Evolutionary conservation across 768 basidiomycete species (phyloP).

Genomic region (Mycena capillaripes): DNA sequence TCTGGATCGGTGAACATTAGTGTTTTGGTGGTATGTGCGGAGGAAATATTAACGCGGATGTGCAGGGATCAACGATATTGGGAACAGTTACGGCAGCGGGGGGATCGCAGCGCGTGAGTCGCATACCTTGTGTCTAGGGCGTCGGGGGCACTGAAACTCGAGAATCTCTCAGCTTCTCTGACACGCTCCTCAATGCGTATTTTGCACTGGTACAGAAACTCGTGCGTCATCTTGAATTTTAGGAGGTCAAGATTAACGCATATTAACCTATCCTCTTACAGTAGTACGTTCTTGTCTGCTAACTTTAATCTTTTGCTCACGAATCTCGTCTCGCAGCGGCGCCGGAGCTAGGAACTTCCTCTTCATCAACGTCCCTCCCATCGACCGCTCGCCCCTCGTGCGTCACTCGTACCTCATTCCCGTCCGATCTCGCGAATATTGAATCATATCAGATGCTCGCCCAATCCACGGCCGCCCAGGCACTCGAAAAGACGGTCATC

Average conservation of each 20-base stretch:
- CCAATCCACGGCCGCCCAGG: slow-evolving; percentile 54
- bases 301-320: no score
- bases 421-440: no score
- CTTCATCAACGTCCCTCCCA: slow-evolving; percentile 58
- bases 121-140: no score
- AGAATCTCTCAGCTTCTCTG: slow-evolving; percentile 57
- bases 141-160: not conserved
- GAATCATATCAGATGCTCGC: slow-evolving; percentile 59
- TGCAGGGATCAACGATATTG: slow-evolving; percentile 75
- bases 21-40: not conserved
- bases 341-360: slow-evolving; percentile 71
- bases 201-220: slow-evolving; percentile 65
- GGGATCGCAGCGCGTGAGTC: slow-evolving; percentile 65
- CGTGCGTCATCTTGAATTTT: slow-evolving; percentile 46
- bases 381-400: slow-evolving; percentile 61
- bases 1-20: slow-evolving; percentile 65
- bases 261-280: slow-evolving; percentile 14
- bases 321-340: slow-evolving; percentile 45
- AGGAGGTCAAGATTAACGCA: no score
- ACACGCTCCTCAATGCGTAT: slow-evolving; percentile 61
- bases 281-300: slow-evolving; percentile 44
- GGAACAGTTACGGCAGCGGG: slow-evolving; percentile 62
- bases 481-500: slow-evolving; percentile 62
- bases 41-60: not conserved
- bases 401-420: slow-evolving; percentile 1